Evolutionary conservation across 2,329 filamentous ascomycete genomes (phyloP).

Genomic region (Trichoderma aggressivum): DNA sequence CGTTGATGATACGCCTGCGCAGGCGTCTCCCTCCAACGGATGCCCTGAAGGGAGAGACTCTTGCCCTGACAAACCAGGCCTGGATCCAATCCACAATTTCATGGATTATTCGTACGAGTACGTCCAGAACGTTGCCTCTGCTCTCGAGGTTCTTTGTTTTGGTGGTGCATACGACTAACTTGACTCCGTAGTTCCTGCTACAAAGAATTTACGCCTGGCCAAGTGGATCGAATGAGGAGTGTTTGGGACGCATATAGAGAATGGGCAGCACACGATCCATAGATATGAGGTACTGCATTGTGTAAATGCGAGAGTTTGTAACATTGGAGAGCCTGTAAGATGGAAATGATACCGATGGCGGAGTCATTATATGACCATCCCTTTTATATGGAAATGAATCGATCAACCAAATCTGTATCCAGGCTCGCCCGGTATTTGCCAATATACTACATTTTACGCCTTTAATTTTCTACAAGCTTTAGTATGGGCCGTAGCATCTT

Average conservation of each 20-base stretch:
- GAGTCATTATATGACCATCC: background rate
- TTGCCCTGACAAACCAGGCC: slow-evolving; percentile 26
- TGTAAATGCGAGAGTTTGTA: background rate
- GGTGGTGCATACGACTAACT: background rate
- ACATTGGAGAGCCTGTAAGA: background rate
- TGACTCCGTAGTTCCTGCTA: slow-evolving; percentile 12
- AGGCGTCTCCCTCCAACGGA: slow-evolving; percentile 25
- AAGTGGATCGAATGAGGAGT: slow-evolving; percentile 18
- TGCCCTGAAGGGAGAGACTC: slow-evolving; percentile 32
- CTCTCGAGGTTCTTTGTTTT: background rate
- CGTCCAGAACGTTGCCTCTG: background rate
- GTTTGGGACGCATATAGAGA: slow-evolving; percentile 13
- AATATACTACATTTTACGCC: background rate
- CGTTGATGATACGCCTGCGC: slow-evolving; percentile 39
- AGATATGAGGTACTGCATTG: background rate
- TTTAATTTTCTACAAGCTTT: background rate
- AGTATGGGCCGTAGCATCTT: background rate
- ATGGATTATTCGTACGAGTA: slow-evolving; percentile 29
- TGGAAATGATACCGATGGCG: background rate
- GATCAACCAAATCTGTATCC: background rate
- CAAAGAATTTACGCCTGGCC: slow-evolving; percentile 20
- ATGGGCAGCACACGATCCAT: background rate
- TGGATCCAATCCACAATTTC: slow-evolving; percentile 30
- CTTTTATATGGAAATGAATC: background rate
- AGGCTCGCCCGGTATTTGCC: background rate